A percentile compares a stretch with the other conserved stretches of the same genome.
These are phyloP conservation scores for Helichrysum umbraculigerum DNA, from an alignment of 129 eudicot genomes.

Conservation along the genomic window DNA sequence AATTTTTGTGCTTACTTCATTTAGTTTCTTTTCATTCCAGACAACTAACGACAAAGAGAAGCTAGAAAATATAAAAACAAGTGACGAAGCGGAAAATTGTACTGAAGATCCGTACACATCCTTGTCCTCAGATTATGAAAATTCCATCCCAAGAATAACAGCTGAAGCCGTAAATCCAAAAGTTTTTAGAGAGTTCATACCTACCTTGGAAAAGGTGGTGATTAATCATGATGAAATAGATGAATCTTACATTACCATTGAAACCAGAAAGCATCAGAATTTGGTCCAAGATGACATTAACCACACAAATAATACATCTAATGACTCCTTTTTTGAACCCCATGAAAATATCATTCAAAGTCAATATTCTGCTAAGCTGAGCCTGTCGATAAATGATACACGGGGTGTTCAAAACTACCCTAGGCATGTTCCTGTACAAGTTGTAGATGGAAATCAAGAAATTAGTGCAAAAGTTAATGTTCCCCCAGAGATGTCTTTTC, in stretches of 20 bases:
- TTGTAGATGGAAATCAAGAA: constrained; percentile 66
- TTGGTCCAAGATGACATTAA: constrained; percentile 33
- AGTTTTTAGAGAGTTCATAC: constrained; percentile 52
- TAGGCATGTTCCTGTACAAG: constrained; percentile 89
- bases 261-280: constrained; percentile 40
- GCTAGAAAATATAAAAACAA: constrained; percentile 27
- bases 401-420: constrained; percentile 50
- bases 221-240: constrained; percentile 43
- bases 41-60: constrained; percentile 42
- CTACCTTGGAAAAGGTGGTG: constrained; percentile 34
- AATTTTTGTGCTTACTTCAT: constrained; percentile 5
- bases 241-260: constrained; percentile 52
- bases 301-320: constrained; percentile 36
- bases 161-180: constrained; percentile 31
- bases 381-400: constrained; percentile 33
- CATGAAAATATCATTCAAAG: constrained; percentile 36
- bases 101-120: constrained; percentile 40
- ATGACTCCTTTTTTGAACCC: constrained; percentile 30
- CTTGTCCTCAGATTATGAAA: constrained; percentile 38
- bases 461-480: constrained; percentile 28
- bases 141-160: constrained; percentile 22
- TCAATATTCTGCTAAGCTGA: constrained; percentile 30
- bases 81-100: constrained; percentile 32
- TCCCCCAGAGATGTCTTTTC: constrained; percentile 38
- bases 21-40: constrained; percentile 37